Conservation (phyloP, 257 asterid genomes). For the Scutellaria galericulata region DNA sequence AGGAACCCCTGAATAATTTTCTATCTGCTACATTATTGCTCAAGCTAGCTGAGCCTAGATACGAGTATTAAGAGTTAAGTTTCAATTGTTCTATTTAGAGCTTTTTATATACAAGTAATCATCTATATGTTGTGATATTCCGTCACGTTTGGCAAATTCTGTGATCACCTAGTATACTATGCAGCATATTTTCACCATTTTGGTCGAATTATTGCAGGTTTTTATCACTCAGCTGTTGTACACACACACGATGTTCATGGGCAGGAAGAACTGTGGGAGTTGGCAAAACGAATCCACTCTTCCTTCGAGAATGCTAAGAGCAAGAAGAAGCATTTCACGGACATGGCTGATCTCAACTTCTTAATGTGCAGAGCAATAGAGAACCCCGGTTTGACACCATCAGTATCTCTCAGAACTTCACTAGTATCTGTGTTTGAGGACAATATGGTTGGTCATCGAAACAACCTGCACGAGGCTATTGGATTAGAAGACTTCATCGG, state of each 20-base stretch:
- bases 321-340: slow-evolving; percentile 76
- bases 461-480: slow-evolving; percentile 39
- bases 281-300: slow-evolving; percentile 61
- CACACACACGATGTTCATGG: slow-evolving; percentile 71
- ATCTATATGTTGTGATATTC: background rate
- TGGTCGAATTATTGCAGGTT: slow-evolving; percentile 54
- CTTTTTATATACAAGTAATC: background rate
- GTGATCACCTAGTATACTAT: too few relatives aligned
- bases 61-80: background rate
- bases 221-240: slow-evolving; percentile 86
- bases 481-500: slow-evolving; percentile 81
- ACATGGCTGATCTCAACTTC: slow-evolving; percentile 83
- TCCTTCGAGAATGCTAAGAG: slow-evolving; percentile 64
- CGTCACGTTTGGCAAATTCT: background rate
- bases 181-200: background rate
- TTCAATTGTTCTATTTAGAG: background rate
- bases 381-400: slow-evolving; percentile 81
- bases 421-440: slow-evolving; percentile 79
- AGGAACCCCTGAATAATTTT: background rate
- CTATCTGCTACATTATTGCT: background rate
- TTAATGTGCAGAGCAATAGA: slow-evolving; percentile 93
- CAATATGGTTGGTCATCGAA: slow-evolving; percentile 45
- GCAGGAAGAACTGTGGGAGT: slow-evolving; percentile 70
- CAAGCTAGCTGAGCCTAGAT: background rate
- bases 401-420: slow-evolving; percentile 75